phyloP scores from a whole-genome alignment of 306 rosid species.

The Abrus precatorius region DNA sequence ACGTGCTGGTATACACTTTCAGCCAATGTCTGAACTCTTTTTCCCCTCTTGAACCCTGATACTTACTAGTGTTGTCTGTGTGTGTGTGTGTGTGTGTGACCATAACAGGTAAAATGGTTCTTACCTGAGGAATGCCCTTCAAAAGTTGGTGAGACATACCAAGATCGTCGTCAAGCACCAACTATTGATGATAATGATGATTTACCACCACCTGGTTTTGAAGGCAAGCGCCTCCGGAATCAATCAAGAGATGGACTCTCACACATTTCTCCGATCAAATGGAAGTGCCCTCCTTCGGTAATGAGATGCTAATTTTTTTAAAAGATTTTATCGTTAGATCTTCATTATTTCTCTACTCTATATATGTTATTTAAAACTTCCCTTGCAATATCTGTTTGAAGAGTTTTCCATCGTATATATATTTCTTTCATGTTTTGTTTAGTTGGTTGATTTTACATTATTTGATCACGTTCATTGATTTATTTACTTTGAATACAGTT shows the following conservation, averaged over 20 bases:
- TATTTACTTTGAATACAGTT: constrained; percentile 52
- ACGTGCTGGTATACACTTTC: background rate
- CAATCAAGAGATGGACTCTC: constrained; percentile 46
- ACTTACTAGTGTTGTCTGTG: background rate
- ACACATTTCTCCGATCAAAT: constrained; percentile 52
- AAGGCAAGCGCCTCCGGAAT: constrained; percentile 41
- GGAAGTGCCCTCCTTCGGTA: constrained; percentile 80
- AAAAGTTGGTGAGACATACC: constrained; percentile 53
- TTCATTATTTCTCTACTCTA: background rate
- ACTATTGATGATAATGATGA: constrained; percentile 47
- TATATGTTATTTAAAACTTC: background rate
- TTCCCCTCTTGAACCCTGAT: constrained; percentile 12
- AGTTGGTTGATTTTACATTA: background rate
- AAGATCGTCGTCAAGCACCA: constrained; percentile 62
- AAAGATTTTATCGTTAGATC: background rate
- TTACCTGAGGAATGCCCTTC: constrained; percentile 64
- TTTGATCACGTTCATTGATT: background rate
- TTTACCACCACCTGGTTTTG: constrained; percentile 84
- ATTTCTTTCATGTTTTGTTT: background rate
- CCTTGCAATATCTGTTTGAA: constrained; percentile 22
- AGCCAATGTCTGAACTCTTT: background rate
- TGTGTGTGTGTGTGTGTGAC: background rate
- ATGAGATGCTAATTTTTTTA: constrained; percentile 23
- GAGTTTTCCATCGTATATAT: background rate
- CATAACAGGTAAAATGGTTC: constrained; percentile 66